Conservation (phyloP, 1,139 yeast species). For the Nematodospora anomalae region DNA sequence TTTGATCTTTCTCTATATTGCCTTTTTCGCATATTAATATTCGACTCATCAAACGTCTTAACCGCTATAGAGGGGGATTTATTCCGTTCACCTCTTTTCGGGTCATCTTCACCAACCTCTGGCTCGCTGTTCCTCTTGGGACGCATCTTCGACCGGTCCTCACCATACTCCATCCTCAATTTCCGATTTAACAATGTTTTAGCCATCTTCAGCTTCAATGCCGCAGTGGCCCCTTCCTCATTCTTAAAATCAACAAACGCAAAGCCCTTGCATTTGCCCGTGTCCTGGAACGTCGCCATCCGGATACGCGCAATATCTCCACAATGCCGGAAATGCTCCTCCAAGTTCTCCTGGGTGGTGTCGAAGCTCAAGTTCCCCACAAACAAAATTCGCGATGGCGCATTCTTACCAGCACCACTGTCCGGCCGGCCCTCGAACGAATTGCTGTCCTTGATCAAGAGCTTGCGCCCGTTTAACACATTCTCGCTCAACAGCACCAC, state of each 20-base stretch:
- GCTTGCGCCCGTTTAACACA: slow-evolving; percentile 76
- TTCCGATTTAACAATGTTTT: slow-evolving; percentile 70
- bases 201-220: slow-evolving; percentile 71
- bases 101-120: slow-evolving; percentile 1
- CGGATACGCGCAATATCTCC: slow-evolving; percentile 82
- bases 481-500: slow-evolving; percentile 71
- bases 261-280: slow-evolving; percentile 96
- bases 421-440: slow-evolving; percentile 87
- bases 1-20: slow-evolving; percentile 19
- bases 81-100: slow-evolving; percentile 21
- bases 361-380: slow-evolving; percentile 94
- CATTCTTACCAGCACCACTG: slow-evolving; percentile 55
- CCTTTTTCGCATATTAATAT: slow-evolving; percentile 1
- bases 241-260: slow-evolving; percentile 86
- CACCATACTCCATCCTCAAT: slow-evolving; percentile 88
- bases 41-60: background rate
- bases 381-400: slow-evolving; percentile 85
- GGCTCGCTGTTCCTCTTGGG: slow-evolving; percentile 33
- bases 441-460: slow-evolving; percentile 77
- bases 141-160: slow-evolving; percentile 83
- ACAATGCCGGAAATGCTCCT: slow-evolving; percentile 74
- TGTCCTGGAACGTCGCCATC: slow-evolving; percentile 96
- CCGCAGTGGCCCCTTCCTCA: slow-evolving; percentile 78
- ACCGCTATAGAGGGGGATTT: slow-evolving; percentile 9
- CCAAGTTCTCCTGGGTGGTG: slow-evolving; percentile 78